Evolutionary conservation across 2,329 filamentous ascomycete genomes (phyloP).

Genomic region (Aspergillus aculeatus): DNA sequence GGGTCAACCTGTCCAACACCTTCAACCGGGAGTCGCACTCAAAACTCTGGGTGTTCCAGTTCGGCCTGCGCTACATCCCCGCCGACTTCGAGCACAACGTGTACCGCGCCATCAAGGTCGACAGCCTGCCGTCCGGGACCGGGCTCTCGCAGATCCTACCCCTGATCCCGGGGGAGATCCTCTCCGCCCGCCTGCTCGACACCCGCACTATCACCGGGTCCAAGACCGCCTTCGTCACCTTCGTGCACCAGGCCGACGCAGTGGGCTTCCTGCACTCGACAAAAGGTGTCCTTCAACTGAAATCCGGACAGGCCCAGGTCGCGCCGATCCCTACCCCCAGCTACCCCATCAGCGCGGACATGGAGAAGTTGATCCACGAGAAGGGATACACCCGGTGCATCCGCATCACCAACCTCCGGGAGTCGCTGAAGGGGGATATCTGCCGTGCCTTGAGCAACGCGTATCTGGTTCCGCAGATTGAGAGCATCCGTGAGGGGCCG

Average conservation of each 20-base stretch:
- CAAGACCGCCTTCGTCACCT: constrained; percentile 32
- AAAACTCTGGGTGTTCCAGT: constrained; percentile 28
- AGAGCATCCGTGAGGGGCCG: constrained; percentile 17
- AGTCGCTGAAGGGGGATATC: constrained; percentile 12
- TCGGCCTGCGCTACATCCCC: constrained; percentile 34
- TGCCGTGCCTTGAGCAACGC: constrained; percentile 11
- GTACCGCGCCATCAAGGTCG: constrained; percentile 32
- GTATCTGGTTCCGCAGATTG: constrained; percentile 14
- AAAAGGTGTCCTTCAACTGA: constrained; percentile 20
- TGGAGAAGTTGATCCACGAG: constrained; percentile 21
- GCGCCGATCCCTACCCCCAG: constrained; percentile 30
- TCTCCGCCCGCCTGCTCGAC: constrained; percentile 30
- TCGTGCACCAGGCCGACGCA: constrained; percentile 28
- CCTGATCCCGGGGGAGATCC: constrained; percentile 26
- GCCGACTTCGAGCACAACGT: constrained; percentile 20
- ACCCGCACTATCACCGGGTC: constrained; percentile 29
- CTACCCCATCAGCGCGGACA: constrained; percentile 27
- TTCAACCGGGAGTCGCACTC: constrained; percentile 9
- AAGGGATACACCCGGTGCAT: constrained; percentile 29
- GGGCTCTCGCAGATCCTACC: constrained; percentile 27
- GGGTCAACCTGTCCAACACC: constrained; percentile 13
- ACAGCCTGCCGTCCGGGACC: constrained; percentile 24
- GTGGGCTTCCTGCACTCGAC: constrained; percentile 20
- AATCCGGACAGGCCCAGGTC: constrained; percentile 21
- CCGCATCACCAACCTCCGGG: constrained; percentile 16